A percentile compares a stretch with the other conserved stretches of the same genome.
phyloP scores from a whole-genome alignment of 768 basidiomycete species.

The Mycena metata region DNA sequence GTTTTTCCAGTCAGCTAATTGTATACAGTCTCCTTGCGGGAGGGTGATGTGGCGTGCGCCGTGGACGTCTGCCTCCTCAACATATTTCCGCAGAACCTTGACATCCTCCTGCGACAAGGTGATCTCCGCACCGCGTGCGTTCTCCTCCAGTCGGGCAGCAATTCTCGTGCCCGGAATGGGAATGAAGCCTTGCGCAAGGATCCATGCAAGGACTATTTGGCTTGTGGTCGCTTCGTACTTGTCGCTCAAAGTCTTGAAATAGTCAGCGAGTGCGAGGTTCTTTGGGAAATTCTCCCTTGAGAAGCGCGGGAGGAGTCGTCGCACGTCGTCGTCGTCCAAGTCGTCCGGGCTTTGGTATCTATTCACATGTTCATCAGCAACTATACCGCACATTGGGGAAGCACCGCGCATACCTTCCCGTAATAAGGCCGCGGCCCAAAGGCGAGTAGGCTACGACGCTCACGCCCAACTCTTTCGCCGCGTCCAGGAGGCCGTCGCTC shows the following conservation, averaged over 20 bases:
- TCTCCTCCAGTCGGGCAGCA: conserved; percentile 52
- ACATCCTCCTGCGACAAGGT: conserved; percentile 43
- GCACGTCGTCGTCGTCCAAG: conserved; percentile 46
- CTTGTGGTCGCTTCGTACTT: conserved; percentile 47
- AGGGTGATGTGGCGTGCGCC: conserved; percentile 32
- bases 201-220: conserved; percentile 39
- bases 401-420: conserved; percentile 34
- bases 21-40: conserved; percentile 29
- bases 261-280: conserved; percentile 51
- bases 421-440: conserved; percentile 53
- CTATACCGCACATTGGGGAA: not conserved
- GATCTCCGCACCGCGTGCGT: conserved; percentile 43
- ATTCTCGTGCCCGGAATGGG: conserved; percentile 52
- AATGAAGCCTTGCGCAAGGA: conserved; percentile 40
- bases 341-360: conserved; percentile 40
- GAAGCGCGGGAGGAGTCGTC: conserved; percentile 47
- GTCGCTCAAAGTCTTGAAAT: conserved; percentile 47
- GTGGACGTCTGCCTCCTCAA: conserved; percentile 42
- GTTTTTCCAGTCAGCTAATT: conserved; percentile 26
- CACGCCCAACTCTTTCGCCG: conserved; percentile 46
- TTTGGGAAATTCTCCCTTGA: conserved; percentile 49
- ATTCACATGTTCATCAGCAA: not conserved
- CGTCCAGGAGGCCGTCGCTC: conserved; percentile 39
- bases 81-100: conserved; percentile 41
- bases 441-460: conserved; percentile 48